Conservation (phyloP, 768 basidiomycete genomes). For the Amanita pseudoporphyria region DNA sequence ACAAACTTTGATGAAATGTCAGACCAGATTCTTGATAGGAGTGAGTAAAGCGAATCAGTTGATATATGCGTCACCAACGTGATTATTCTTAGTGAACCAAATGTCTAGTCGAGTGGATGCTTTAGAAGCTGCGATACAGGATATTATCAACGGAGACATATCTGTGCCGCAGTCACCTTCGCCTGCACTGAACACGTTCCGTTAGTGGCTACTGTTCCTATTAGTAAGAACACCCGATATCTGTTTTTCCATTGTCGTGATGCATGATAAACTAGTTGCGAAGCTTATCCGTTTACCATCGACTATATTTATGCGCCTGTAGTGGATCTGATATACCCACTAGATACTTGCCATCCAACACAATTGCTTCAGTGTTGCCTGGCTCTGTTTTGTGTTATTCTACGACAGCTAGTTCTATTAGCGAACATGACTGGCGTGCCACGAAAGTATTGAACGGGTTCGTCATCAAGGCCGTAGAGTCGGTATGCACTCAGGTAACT, state of each 20-base stretch:
- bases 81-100: slow-evolving; percentile 59
- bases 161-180: slow-evolving; percentile 58
- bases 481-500: too few species aligned
- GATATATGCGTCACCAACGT: not conserved
- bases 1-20: slow-evolving; percentile 92
- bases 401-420: not conserved
- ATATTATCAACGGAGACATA: slow-evolving; percentile 76
- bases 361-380: too few species aligned
- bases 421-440: too few species aligned
- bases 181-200: slow-evolving; percentile 23
- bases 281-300: too few species aligned
- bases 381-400: not conserved
- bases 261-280: too few species aligned
- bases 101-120: slow-evolving; percentile 91
- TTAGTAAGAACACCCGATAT: not conserved
- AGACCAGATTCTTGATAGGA: slow-evolving; percentile 74
- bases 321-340: too few species aligned
- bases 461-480: too few species aligned
- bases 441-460: too few species aligned
- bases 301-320: too few species aligned
- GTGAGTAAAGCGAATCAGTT: slow-evolving; percentile 32
- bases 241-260: not conserved
- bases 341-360: too few species aligned
- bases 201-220: slow-evolving; percentile 16
- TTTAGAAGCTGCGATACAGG: slow-evolving; percentile 83